Conservation (phyloP, 768 basidiomycete species). For the Tylopilus subfusipes region DNA sequence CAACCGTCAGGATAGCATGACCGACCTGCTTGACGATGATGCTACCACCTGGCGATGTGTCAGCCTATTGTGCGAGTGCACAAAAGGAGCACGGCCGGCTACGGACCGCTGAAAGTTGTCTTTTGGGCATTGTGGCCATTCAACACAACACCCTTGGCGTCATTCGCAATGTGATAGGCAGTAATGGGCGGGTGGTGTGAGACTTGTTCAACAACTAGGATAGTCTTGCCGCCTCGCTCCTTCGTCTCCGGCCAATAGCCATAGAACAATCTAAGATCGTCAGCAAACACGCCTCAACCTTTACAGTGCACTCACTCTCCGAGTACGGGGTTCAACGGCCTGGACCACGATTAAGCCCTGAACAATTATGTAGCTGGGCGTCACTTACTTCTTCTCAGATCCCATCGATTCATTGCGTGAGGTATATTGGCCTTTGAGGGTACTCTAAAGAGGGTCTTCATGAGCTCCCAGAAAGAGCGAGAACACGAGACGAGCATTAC, state of each 20-base stretch:
- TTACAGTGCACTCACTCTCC: conserved; percentile 67
- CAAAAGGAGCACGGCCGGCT: background rate
- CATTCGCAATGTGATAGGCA: conserved; percentile 84
- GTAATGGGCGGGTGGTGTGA: conserved; percentile 93
- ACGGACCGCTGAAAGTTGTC: conserved; percentile 81
- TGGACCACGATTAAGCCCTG: conserved; percentile 31
- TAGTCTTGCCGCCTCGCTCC: conserved; percentile 72
- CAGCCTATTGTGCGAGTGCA: background rate
- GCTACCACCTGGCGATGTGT: conserved; percentile 46
- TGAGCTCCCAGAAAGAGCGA: conserved; percentile 1
- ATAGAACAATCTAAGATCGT: conserved; percentile 66
- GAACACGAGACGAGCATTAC: conserved; percentile 33
- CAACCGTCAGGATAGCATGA: conserved; percentile 79
- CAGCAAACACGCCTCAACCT: background rate
- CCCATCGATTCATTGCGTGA: conserved; percentile 94
- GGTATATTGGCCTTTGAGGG: conserved; percentile 93
- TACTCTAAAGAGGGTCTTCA: conserved; percentile 49
- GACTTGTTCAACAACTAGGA: conserved; percentile 89
- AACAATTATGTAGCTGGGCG: background rate
- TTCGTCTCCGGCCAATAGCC: conserved; percentile 76
- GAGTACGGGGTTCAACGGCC: conserved; percentile 93
- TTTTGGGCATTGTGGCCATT: conserved; percentile 93
- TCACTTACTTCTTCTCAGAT: conserved; percentile 89
- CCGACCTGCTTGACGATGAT: conserved; percentile 94
- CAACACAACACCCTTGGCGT: conserved; percentile 67